Evolutionary conservation across 176 grass and related monocot species (phyloP), one percentile per base, ranked within the genome.

Genomic region (Alopecurus myosuroides): DNA sequence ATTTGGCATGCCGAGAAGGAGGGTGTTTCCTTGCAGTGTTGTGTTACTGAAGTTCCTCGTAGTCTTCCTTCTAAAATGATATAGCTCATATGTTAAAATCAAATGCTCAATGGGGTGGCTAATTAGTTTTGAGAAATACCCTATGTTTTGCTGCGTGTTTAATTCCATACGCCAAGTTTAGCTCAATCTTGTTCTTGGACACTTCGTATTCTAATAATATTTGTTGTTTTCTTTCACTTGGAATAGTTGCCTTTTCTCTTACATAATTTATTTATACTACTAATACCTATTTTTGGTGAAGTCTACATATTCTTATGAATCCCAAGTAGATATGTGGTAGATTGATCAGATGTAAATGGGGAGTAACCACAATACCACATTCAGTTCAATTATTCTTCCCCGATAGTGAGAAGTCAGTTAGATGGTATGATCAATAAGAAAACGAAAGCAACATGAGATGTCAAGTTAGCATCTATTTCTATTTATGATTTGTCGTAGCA

Each of bases 1-100:
- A 69, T 7, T 67, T 80, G 58, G n/a, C 74, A 80, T 75, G 37
- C 44, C 55, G 35, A 74, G 28, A 76, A 36, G 79, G 70, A 49
- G 77, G 53, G 30, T 14, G 12, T 85, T 80, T 75, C 39, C 41
- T 40, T 37, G 11, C 69, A 79, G 44, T 85, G 26, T 37, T 73
- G 26, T 79, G 44, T 34, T 72, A 15, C 19, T 73, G 50, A 34
- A 35, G 55, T 85, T 79, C 6, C 55, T 66, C 22, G 62, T 72
- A 9, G 13, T 65, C 26, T 41, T 31, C 2, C 22, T 74, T 30
- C 50, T 29, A 39, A 85, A 84, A 19, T 75, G 15, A 20, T 74
- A 15, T 74, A 33, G 29, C 61, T 13, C 29, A 64, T 64, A 56
- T 28, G 6, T 78, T 34, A 69, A 87, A 45, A 29, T 48, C 42